Evolutionary conservation across 2,329 filamentous ascomycete genomes (phyloP).

Genomic region (Fusarium odoratissimum): DNA sequence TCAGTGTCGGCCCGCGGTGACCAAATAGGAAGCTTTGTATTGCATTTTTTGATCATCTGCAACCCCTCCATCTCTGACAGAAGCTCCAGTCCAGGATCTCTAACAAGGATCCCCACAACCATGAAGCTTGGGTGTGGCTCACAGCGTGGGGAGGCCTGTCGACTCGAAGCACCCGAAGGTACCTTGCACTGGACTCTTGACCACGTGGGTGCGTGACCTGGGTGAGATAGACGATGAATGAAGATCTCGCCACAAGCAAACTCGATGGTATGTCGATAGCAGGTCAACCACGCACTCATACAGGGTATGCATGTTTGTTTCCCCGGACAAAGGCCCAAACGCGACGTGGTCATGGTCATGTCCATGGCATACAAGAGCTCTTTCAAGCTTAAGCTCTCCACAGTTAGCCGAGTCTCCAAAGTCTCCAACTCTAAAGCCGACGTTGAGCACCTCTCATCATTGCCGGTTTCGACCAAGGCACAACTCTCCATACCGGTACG

Average conservation of each 20-base stretch:
- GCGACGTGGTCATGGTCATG: not conserved
- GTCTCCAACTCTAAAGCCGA: slow-evolving; percentile 8
- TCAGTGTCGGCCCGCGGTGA: slow-evolving; percentile 11
- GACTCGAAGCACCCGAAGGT: not conserved
- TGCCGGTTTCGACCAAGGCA: slow-evolving; percentile 11
- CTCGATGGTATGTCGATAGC: not conserved
- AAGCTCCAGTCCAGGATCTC: slow-evolving; percentile 20
- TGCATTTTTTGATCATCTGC: slow-evolving; percentile 12
- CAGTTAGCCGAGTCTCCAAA: slow-evolving; percentile 29
- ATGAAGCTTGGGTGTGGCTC: slow-evolving; percentile 19
- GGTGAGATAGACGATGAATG: not conserved
- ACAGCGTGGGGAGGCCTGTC: slow-evolving; percentile 32
- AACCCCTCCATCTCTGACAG: slow-evolving; percentile 13
- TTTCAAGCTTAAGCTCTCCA: slow-evolving; percentile 32
- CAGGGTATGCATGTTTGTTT: not conserved
- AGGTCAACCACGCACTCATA: slow-evolving; percentile 1
- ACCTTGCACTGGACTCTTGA: slow-evolving; percentile 24
- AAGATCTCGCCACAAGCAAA: not conserved
- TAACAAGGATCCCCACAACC: slow-evolving; percentile 19
- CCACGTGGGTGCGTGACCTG: slow-evolving; percentile 27
- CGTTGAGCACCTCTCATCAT: slow-evolving; percentile 1
- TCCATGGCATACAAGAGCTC: not conserved
- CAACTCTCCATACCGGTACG: not conserved
- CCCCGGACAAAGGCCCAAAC: not conserved
- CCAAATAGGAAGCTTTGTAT: slow-evolving; percentile 29